phyloP scores from a whole-genome alignment of 2,329 filamentous ascomycete genomes.

The Hypoxylon sp. region DNA sequence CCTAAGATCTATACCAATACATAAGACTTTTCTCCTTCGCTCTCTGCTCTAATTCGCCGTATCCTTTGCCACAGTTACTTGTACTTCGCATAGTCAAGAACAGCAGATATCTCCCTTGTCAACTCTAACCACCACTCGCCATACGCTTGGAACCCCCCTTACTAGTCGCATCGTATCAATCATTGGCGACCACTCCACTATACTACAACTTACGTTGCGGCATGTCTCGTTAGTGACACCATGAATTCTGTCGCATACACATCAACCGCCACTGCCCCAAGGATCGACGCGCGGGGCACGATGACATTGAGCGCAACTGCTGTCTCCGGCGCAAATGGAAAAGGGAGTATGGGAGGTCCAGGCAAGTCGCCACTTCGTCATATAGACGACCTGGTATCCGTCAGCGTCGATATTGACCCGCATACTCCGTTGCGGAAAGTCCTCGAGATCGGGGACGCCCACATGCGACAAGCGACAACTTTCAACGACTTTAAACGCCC shows the following conservation, averaged over 20 bases:
- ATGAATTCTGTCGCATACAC: conserved; percentile 46
- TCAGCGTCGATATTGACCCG: conserved; percentile 60
- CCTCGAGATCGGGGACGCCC: conserved; percentile 64
- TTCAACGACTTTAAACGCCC: conserved; percentile 72
- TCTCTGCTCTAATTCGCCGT: conserved; percentile 5
- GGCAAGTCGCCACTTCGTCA: conserved; percentile 60
- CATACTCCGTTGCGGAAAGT: conserved; percentile 65
- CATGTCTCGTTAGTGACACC: conserved; percentile 26
- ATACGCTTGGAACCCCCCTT: neutral
- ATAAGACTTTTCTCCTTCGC: conserved; percentile 37
- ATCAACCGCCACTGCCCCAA: conserved; percentile 25
- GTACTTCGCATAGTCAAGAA: neutral
- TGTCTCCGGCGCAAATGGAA: conserved; percentile 16
- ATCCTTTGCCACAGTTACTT: neutral
- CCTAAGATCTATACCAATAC: conserved; percentile 42
- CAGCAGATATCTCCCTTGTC: neutral
- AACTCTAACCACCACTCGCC: neutral
- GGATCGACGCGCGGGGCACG: conserved; percentile 22
- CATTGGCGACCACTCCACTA: neutral
- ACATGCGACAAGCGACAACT: conserved; percentile 70
- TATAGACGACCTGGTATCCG: conserved; percentile 64
- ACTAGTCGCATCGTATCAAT: neutral
- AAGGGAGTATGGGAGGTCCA: conserved; percentile 23
- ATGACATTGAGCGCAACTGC: conserved; percentile 38
- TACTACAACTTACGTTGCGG: neutral